Evolutionary conservation across 2,329 filamentous ascomycete species (phyloP).

Genomic region (Cadophora malorum): DNA sequence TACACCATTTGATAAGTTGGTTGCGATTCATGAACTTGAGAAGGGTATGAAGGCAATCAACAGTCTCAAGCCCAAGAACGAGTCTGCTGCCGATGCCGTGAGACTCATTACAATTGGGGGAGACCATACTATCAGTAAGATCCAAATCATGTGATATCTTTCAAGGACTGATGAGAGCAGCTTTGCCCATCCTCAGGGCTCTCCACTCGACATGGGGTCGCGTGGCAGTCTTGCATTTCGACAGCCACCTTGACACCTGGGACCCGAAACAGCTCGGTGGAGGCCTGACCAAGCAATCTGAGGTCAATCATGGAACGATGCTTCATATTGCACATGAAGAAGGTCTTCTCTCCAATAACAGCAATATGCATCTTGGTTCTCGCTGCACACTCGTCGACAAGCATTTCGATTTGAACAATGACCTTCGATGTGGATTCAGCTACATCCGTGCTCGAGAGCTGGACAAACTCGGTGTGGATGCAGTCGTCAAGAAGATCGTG

Average conservation of each 20-base stretch:
- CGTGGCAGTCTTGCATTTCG: slow-evolving; percentile 43
- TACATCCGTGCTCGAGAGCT: slow-evolving; percentile 41
- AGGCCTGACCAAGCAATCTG: slow-evolving; percentile 40
- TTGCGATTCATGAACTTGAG: slow-evolving; percentile 42
- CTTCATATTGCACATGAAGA: slow-evolving; percentile 46
- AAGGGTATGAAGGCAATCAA: slow-evolving; percentile 41
- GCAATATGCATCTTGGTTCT: slow-evolving; percentile 44
- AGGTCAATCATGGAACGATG: slow-evolving; percentile 45
- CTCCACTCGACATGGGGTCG: slow-evolving; percentile 42
- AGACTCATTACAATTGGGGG: slow-evolving; percentile 43
- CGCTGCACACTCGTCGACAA: slow-evolving; percentile 38
- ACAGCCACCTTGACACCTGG: slow-evolving; percentile 44
- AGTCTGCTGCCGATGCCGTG: slow-evolving; percentile 37
- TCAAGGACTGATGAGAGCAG: slow-evolving; percentile 26
- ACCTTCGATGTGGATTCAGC: slow-evolving; percentile 42
- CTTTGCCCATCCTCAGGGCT: slow-evolving; percentile 42
- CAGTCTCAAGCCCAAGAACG: slow-evolving; percentile 37
- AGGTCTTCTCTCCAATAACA: slow-evolving; percentile 42
- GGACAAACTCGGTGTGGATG: slow-evolving; percentile 40
- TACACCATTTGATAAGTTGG: slow-evolving; percentile 42
- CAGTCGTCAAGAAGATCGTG: slow-evolving; percentile 40
- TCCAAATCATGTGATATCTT: background rate
- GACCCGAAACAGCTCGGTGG: slow-evolving; percentile 43
- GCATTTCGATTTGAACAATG: slow-evolving; percentile 43
- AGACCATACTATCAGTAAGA: slow-evolving; percentile 45